These are phyloP conservation scores for Colletotrichum lindemuthianum DNA, from an alignment of 2,329 filamentous ascomycete species.

Conservation along the genomic window DNA sequence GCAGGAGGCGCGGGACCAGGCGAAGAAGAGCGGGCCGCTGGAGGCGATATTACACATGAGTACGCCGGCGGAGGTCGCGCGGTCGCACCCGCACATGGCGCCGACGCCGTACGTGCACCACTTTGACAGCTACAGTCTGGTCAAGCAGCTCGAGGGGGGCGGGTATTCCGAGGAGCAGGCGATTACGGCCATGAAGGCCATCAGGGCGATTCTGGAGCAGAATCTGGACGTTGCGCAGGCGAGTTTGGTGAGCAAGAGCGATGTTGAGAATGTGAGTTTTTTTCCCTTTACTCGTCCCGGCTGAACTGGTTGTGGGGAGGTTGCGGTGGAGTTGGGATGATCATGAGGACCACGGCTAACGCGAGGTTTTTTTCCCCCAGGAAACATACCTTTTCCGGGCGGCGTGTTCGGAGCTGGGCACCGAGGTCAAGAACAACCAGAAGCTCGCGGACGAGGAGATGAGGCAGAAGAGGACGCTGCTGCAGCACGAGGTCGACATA, in stretches of 20 bases:
- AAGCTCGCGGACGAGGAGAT: constrained; percentile 82
- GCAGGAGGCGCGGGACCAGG: constrained; percentile 47
- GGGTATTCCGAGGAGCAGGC: constrained; percentile 81
- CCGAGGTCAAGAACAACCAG: constrained; percentile 83
- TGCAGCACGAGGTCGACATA: constrained; percentile 97
- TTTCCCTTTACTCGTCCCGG: not conserved
- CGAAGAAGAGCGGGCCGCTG: constrained; percentile 58
- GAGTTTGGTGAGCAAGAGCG: constrained; percentile 86
- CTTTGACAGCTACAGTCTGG: constrained; percentile 93
- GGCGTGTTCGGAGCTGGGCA: constrained; percentile 89
- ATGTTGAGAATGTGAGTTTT: constrained; percentile 81
- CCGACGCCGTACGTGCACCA: constrained; percentile 90
- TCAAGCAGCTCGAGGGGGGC: constrained; percentile 77
- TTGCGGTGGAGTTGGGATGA: too few relatives aligned
- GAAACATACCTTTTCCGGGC: constrained; percentile 94
- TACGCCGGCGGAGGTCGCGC: constrained; percentile 50
- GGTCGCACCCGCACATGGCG: constrained; percentile 73
- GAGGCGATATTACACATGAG: constrained; percentile 62
- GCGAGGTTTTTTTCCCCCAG: constrained; percentile 46
- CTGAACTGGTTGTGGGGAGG: too few relatives aligned
- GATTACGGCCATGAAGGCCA: constrained; percentile 90
- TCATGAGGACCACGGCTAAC: not conserved
- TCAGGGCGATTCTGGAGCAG: constrained; percentile 78
- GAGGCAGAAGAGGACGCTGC: constrained; percentile 81
- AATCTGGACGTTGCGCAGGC: constrained; percentile 85